Conservation (phyloP, 2,329 filamentous ascomycete species). For the Fragosphaeria purpurea region DNA sequence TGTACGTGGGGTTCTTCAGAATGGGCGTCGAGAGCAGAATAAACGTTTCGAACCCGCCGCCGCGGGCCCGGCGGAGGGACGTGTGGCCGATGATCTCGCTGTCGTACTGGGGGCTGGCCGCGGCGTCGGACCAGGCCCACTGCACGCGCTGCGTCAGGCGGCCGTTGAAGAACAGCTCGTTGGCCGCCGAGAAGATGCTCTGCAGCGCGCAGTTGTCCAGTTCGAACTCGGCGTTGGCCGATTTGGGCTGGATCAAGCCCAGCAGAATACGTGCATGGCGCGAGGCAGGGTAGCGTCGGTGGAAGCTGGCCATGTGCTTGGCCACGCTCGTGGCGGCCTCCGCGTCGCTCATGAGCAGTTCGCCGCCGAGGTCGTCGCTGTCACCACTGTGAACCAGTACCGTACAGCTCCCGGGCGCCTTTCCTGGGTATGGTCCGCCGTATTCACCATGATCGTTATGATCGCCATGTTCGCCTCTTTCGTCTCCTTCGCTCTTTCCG, state of each 20-base stretch:
- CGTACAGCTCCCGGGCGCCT: too few species aligned
- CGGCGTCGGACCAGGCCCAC: slow-evolving; percentile 51
- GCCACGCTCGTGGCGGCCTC: slow-evolving; percentile 40
- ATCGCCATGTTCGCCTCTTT: too few species aligned
- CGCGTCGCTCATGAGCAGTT: slow-evolving; percentile 33
- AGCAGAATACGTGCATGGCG: slow-evolving; percentile 48
- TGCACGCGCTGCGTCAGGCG: slow-evolving; percentile 45
- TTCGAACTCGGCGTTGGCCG: slow-evolving; percentile 34
- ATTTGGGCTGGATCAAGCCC: slow-evolving; percentile 44
- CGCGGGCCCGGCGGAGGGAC: slow-evolving; percentile 38
- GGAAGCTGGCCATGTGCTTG: slow-evolving; percentile 34
- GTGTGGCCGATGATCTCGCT: slow-evolving; percentile 53
- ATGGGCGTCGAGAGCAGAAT: slow-evolving; percentile 52
- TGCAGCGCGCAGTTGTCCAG: slow-evolving; percentile 48
- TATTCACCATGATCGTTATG: too few species aligned
- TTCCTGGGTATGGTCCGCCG: too few species aligned
- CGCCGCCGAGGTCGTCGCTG: slow-evolving; percentile 20
- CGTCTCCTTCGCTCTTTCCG: too few species aligned
- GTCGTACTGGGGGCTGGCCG: slow-evolving; percentile 38
- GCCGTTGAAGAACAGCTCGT: slow-evolving; percentile 53
- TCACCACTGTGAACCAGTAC: neutral
- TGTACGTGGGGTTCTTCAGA: slow-evolving; percentile 44
- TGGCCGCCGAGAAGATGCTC: slow-evolving; percentile 49
- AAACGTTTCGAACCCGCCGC: slow-evolving; percentile 49
- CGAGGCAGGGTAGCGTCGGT: slow-evolving; percentile 36